phyloP scores from a whole-genome alignment of 495 filamentous ascomycete species.

The Trichocladium antarcticum region DNA sequence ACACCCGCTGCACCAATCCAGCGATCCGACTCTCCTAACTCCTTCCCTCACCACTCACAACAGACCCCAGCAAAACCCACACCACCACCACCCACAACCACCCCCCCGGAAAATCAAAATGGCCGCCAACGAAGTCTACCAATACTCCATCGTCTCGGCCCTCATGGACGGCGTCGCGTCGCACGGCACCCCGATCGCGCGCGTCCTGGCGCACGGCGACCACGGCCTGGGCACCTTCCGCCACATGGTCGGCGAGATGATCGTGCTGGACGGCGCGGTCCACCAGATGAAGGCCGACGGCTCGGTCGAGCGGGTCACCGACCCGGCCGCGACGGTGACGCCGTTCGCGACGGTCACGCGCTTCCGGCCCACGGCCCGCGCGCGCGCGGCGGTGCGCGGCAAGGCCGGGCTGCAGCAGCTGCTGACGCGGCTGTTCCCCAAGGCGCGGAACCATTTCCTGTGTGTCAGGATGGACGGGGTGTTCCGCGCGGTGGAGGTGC shows the following conservation, averaged over 20 bases:
- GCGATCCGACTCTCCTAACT: not conserved
- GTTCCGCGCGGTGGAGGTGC: slow-evolving; percentile 28
- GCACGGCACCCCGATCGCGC: slow-evolving; percentile 28
- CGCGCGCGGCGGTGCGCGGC: slow-evolving; percentile 14
- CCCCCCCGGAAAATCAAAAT: slow-evolving; percentile 5
- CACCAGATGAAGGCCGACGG: slow-evolving; percentile 40
- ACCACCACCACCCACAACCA: not conserved
- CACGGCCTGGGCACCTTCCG: slow-evolving; percentile 44
- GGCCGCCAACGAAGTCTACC: slow-evolving; percentile 38
- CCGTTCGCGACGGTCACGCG: slow-evolving; percentile 38
- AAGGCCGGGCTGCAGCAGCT: slow-evolving; percentile 30
- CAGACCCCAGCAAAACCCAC: not conserved
- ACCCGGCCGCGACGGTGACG: slow-evolving; percentile 18
- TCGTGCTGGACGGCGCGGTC: slow-evolving; percentile 36
- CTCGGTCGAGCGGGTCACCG: slow-evolving; percentile 19
- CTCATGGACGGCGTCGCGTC: slow-evolving; percentile 43
- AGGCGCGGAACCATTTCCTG: slow-evolving; percentile 31
- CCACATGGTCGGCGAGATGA: slow-evolving; percentile 41
- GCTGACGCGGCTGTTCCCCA: slow-evolving; percentile 28
- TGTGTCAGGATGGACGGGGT: slow-evolving; percentile 30
- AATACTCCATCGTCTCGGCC: slow-evolving; percentile 41
- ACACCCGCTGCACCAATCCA: too few species aligned
- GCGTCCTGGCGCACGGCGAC: slow-evolving; percentile 34
- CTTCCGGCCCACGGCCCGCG: slow-evolving; percentile 23
- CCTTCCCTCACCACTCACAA: not conserved